Percentiles rank a stretch among this genome's conserved stretches.
Evolutionary conservation across 1,284 basidiomycete species (phyloP).

Genomic region (Prillingera fragicola): DNA sequence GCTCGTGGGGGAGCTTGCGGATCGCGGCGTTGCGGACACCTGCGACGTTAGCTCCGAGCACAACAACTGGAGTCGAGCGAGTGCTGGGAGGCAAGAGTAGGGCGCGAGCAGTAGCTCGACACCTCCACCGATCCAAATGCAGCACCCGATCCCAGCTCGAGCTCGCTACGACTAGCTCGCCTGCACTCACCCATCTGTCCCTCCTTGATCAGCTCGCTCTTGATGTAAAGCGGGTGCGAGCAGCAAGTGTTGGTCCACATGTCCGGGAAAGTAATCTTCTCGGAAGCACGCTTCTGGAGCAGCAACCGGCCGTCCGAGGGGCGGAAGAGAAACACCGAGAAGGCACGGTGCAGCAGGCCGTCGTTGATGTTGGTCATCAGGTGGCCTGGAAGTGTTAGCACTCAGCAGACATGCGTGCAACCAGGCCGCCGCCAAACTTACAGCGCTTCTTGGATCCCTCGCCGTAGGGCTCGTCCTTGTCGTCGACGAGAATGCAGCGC

Average conservation of each 20-base stretch:
- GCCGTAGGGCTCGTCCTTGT: constrained; percentile 80
- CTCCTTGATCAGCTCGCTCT: constrained; percentile 71
- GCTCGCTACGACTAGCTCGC: no score
- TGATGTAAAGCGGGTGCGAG: constrained; percentile 76
- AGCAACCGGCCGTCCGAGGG: constrained; percentile 91
- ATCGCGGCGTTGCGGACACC: constrained; percentile 80
- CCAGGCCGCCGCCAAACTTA: constrained; percentile 48
- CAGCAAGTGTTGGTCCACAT: constrained; percentile 99
- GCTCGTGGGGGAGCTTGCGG: constrained; percentile 92
- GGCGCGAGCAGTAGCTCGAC: neutral
- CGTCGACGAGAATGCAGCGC: constrained; percentile 89
- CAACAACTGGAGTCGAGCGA: no score
- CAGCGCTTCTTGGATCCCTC: constrained; percentile 97
- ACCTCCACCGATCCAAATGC: no score
- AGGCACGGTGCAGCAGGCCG: constrained; percentile 93
- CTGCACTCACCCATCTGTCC: constrained; percentile 53
- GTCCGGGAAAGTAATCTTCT: constrained; percentile 99
- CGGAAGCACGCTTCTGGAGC: constrained; percentile 86
- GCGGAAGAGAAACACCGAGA: constrained; percentile 95
- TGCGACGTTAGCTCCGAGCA: constrained; percentile 12
- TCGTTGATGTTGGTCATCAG: constrained; percentile 96
- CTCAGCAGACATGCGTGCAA: neutral
- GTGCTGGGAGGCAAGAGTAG: neutral
- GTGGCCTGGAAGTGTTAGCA: constrained; percentile 60
- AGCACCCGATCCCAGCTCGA: no score